A percentile compares a stretch with the other conserved stretches of the same genome.
Evolutionary conservation across 164 flowering plant genomes (phyloP).

Genomic region (Kingdonia uniflora): DNA sequence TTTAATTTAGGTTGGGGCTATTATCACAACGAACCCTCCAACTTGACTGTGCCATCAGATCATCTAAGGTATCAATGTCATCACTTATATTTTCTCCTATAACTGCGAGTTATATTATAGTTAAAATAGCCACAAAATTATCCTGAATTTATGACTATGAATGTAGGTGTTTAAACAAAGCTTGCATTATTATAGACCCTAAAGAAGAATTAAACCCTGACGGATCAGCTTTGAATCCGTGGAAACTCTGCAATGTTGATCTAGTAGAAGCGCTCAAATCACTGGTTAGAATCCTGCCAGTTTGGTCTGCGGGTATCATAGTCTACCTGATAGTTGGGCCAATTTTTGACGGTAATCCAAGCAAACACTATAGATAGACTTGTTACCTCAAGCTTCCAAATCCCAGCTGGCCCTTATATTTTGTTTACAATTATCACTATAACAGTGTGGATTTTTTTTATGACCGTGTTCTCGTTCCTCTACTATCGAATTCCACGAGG

Average conservation of each 20-base stretch:
- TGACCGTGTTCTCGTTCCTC: conserved; percentile 7
- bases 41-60: background rate
- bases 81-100: background rate
- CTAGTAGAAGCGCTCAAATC: conserved; percentile 15
- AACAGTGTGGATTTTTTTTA: conserved; percentile 3
- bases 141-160: no score
- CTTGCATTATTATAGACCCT: conserved; percentile 10
- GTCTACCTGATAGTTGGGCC: background rate
- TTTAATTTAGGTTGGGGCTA: background rate
- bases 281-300: conserved; percentile 8
- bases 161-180: conserved; percentile 11
- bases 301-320: conserved; percentile 11
- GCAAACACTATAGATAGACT: conserved; percentile 11
- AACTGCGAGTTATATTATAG: no score
- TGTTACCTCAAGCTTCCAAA: conserved; percentile 6
- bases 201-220: conserved; percentile 6
- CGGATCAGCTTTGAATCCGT: conserved; percentile 11
- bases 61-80: background rate
- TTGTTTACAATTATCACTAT: conserved; percentile 2
- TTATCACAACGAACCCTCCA: background rate
- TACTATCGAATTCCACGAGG: background rate
- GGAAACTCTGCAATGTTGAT: conserved; percentile 12
- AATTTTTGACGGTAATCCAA: background rate
- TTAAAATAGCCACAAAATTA: no score
- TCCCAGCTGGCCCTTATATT: conserved; percentile 9